Conservation (phyloP, 2,329 filamentous ascomycete genomes). For the Paecilomyces formosus region DNA sequence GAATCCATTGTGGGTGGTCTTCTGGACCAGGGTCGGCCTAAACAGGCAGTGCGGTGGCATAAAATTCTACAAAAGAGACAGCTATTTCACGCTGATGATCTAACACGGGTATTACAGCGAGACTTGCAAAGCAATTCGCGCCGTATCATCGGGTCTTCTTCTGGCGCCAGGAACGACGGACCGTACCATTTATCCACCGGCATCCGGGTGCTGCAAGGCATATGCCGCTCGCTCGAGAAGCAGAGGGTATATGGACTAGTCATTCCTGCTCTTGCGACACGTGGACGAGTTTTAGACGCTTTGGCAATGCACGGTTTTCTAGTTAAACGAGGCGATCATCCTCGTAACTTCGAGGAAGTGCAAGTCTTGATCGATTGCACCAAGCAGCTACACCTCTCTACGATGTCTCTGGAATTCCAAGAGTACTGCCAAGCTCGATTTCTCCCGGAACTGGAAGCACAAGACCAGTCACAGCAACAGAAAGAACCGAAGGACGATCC, state of each 20-base stretch:
- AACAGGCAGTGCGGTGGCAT: constrained; percentile 30
- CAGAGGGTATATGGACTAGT: constrained; percentile 37
- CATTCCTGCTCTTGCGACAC: constrained; percentile 33
- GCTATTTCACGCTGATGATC: constrained; percentile 25
- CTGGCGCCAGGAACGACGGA: constrained; percentile 3
- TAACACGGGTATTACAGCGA: constrained; percentile 20
- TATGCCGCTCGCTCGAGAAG: constrained; percentile 32
- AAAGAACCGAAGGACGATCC: constrained; percentile 5
- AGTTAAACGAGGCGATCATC: constrained; percentile 34
- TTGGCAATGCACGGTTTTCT: constrained; percentile 42
- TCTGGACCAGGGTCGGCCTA: constrained; percentile 19
- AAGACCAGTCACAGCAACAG: constrained; percentile 4
- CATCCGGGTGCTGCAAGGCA: constrained; percentile 29
- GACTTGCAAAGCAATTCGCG: constrained; percentile 16
- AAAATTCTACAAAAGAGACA: constrained; percentile 26
- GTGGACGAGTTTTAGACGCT: constrained; percentile 30
- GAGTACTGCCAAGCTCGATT: constrained; percentile 15
- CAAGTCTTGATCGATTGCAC: constrained; percentile 34
- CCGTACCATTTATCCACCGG: constrained; percentile 11
- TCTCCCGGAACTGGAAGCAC: not conserved
- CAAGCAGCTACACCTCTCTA: constrained; percentile 20
- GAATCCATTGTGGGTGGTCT: constrained; percentile 30
- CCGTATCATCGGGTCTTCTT: constrained; percentile 10
- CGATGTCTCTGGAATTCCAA: constrained; percentile 16
- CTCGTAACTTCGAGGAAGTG: constrained; percentile 28